Base-by-base conservation (phyloP, 2,329 filamentous ascomycete genomes). In the Xylariaceae sp. region DNA sequence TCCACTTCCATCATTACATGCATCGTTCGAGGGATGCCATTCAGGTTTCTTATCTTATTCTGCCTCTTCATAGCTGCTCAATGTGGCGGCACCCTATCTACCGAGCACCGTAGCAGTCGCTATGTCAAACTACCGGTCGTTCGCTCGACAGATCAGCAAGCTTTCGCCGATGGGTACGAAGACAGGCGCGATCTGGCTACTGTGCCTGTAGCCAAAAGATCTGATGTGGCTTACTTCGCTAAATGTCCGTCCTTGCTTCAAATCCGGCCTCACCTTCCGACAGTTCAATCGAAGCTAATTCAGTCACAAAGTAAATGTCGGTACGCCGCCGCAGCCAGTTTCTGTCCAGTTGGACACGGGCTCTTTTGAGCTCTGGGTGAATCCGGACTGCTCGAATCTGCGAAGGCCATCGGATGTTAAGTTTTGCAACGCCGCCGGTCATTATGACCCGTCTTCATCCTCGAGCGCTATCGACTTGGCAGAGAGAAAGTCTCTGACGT, bases 281-380 rank as follows among this genome's bases (percentile, higher is more conserved):
- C 10, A 8, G 13, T 12, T 32, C 12, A 1, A 12, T 45, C 6
- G 8, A n/a, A 37, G 51, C 58, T 65, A 65, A 67, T 51, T 34
- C 16, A 12, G 40, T 2, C 7, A 6, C 13, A 18, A 55, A 74
- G 72, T 81, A 58, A 71, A 72, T 54, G 76, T 83, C 46, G 80
- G 80, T 44, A 81, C 74, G 2, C 80, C 80, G 13, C 68, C 74
- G 1, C 80, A 83, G 58, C 62, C 72, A 1, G 74, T 82, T 47
- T 78, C 72, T 52, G 77, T 81, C 10, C 79, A 81, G 63, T 66
- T 84, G 51, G 80, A 84, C 64, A 83, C 81, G 0, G 80, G 80
- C 43, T 83, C 79, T 9, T 82, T 80, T 60, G 80, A 83, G 69
- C 71, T 83, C 30, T 83, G 80, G 80, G 76, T 83, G 6, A 89